Base-by-base conservation (phyloP, 495 filamentous ascomycete species). In the Lasiosphaeriaceae sp. region DNA sequence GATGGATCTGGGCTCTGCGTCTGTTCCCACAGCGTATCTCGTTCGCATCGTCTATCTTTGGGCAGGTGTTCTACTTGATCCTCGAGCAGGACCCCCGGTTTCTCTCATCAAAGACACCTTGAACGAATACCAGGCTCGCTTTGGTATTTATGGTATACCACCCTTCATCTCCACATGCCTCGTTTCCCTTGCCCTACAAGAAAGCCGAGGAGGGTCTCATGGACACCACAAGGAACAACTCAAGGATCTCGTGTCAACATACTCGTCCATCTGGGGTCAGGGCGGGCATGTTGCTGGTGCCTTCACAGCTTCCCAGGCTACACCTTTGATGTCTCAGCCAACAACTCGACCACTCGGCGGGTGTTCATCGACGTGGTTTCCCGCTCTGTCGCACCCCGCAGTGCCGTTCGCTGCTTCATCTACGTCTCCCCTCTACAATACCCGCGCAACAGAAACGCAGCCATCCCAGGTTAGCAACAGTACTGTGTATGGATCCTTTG, bases 11-110 rank as follows among this genome's bases (percentile, higher is more conserved):
- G 56, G 52, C 11, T 47, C 41, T 20, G 51, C 56, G n/a, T 52
- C 56, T 9, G 61, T 60, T 11, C 66, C 66, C 19, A 67, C 66
- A 4, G 56, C 62, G 11, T 67, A 65, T 47, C 39, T 67, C 16
- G 20, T 58, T 20, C 59, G 61, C 34, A 52, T 52, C 34, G 39
- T 63, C 4, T 67, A 63, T 22, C 47, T 69, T 11, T 65, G 62
- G 59, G 59, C 62, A 2, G 54, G 29, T 9, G 51, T 53, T 5
- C 19, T 63, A 7, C 34, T 47, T 11, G 57, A 57, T 14, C 57
- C 64, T 12, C 29, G 21, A 7, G 41, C 53, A 6, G 59, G 52
- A 16, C 23, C 44, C 19, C 34, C 12, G 1, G 26, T 62, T 4
- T 7, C 21, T 23, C 39, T 46, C 16, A 44, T 69, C 21, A 21